phyloP scores from a whole-genome alignment of 306 rosid genomes.

The Corylus heterophylla region DNA sequence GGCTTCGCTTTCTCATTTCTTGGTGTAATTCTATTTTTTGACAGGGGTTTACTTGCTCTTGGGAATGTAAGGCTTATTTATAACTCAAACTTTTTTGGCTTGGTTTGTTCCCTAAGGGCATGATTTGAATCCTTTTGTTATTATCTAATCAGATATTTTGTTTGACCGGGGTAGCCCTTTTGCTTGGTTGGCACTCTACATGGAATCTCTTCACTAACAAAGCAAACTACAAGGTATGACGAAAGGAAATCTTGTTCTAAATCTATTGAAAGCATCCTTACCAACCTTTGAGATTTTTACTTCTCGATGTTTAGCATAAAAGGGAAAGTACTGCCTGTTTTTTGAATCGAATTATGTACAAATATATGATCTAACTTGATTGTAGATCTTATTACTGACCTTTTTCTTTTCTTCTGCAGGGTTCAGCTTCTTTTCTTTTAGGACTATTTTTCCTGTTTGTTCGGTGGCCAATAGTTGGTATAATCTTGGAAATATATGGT shows the following conservation, averaged over 20 bases:
- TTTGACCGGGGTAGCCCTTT: slow-evolving; percentile 75
- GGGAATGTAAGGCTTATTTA: slow-evolving; percentile 64
- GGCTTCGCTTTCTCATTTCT: slow-evolving; percentile 77
- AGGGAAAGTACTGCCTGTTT: neutral
- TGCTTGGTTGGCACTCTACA: slow-evolving; percentile 82
- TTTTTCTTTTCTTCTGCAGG: slow-evolving; percentile 50
- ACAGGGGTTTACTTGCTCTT: slow-evolving; percentile 87
- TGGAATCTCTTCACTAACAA: slow-evolving; percentile 68
- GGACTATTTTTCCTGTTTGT: slow-evolving; percentile 90
- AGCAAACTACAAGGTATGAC: slow-evolving; percentile 71
- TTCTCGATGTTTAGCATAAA: neutral
- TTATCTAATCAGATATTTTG: slow-evolving; percentile 65
- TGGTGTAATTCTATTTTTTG: slow-evolving; percentile 79
- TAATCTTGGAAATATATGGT: slow-evolving; percentile 73
- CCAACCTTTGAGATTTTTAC: neutral
- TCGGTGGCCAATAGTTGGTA: slow-evolving; percentile 90
- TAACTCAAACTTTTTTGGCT: slow-evolving; percentile 10
- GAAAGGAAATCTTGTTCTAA: neutral
- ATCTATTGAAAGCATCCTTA: neutral
- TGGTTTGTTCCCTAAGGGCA: neutral
- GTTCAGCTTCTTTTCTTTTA: slow-evolving; percentile 77
- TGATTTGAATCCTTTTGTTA: neutral
- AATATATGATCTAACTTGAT: slow-evolving; percentile 9
- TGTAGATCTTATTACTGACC: slow-evolving; percentile 16
- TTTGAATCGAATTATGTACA: neutral